Evolutionary conservation across 306 rosid genomes (phyloP).

Genomic region (Dryas drummondii): DNA sequence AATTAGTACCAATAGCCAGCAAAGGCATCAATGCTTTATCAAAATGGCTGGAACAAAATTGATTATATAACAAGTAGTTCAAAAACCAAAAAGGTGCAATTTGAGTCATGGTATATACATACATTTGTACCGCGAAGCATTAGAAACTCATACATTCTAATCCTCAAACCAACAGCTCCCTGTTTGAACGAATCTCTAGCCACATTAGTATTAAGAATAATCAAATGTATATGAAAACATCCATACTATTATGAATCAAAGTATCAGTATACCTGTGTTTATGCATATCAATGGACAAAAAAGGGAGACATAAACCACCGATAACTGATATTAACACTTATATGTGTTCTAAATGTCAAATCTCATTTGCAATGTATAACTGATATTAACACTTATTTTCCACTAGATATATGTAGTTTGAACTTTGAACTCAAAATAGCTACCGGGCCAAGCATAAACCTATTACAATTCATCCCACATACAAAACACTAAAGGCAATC

Average conservation of each 20-base stretch:
- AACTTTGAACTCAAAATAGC: background rate
- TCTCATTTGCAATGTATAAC: background rate
- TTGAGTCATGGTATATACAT: constrained; percentile 35
- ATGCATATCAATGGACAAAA: constrained; percentile 8
- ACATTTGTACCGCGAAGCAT: constrained; percentile 65
- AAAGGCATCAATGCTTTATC: constrained; percentile 36
- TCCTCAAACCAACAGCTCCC: constrained; percentile 99
- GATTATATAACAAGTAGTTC: constrained; percentile 20
- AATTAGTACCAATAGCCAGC: constrained; percentile 50
- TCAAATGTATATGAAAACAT: constrained; percentile 8
- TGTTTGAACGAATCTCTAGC: constrained; percentile 49
- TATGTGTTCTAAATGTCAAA: background rate
- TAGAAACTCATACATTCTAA: constrained; percentile 75
- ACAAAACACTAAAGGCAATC: background rate
- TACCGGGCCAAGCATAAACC: background rate
- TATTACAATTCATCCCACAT: background rate
- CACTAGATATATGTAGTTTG: constrained; percentile 4
- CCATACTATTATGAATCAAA: constrained; percentile 12
- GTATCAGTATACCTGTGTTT: constrained; percentile 2
- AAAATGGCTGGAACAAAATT: constrained; percentile 13
- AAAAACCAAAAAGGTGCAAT: constrained; percentile 29
- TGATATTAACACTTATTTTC: background rate
- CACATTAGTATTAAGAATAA: constrained; percentile 34
- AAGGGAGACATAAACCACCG: constrained; percentile 8
- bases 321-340: background rate